phyloP scores from a whole-genome alignment of 495 filamentous ascomycete genomes.

The Penicillium robsamsonii region DNA sequence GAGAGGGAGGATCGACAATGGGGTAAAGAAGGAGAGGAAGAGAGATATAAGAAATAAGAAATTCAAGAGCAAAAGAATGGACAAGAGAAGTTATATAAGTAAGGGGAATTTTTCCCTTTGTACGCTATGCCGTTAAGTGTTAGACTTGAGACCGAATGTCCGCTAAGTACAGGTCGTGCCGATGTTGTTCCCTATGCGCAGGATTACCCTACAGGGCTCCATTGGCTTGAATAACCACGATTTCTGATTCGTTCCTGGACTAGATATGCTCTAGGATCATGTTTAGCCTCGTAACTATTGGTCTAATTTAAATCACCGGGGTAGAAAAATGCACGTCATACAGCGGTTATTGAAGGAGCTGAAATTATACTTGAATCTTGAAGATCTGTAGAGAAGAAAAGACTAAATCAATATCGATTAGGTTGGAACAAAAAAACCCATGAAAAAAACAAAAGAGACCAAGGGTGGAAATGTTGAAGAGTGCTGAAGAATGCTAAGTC shows the following conservation, averaged over 20 bases:
- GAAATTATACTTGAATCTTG: background rate
- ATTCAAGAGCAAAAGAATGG: conserved; percentile 6
- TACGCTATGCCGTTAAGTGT: conserved; percentile 31
- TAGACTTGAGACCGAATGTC: conserved; percentile 35
- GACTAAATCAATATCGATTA: background rate
- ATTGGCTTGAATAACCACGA: conserved; percentile 1
- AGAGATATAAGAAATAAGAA: background rate
- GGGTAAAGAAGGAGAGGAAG: conserved; percentile 5
- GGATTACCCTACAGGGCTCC: conserved; percentile 33
- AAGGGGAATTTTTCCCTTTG: conserved; percentile 10
- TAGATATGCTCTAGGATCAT: background rate
- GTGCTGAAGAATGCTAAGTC: background rate
- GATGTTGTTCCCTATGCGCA: conserved; percentile 40
- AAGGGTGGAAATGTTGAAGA: background rate
- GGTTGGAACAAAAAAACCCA: background rate
- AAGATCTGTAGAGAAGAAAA: background rate
- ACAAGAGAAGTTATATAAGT: conserved; percentile 19
- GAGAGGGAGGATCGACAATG: conserved; percentile 7
- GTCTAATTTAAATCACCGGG: background rate
- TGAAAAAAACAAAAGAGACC: background rate
- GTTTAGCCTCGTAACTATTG: background rate
- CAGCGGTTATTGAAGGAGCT: conserved; percentile 4
- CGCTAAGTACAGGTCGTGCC: conserved; percentile 65
- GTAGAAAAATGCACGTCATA: conserved; percentile 6
- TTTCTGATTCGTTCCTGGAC: conserved; percentile 5